A percentile compares a stretch with the other conserved stretches of the same genome.
These are phyloP conservation scores for Cryptosporidium felis DNA, from an alignment of 169 alveolate species.

Conservation along the genomic window DNA sequence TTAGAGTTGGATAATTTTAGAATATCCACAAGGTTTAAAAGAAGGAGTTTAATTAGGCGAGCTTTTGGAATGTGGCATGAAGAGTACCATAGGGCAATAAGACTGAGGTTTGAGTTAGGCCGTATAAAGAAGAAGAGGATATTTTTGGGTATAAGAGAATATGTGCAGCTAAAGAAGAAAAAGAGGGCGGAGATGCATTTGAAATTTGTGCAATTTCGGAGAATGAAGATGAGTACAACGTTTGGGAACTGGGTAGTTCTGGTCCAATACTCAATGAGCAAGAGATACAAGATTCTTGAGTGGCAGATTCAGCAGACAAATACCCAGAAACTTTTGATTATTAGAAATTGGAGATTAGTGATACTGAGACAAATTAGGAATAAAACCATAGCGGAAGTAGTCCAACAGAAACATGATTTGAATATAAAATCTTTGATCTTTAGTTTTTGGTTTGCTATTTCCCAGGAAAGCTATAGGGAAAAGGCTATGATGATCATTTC, in stretches of 20 bases:
- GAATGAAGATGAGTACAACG: neutral
- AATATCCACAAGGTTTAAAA: neutral
- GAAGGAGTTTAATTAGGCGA: neutral
- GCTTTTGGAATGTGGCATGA: neutral
- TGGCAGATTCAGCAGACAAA: slow-evolving; percentile 23
- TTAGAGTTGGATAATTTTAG: neutral
- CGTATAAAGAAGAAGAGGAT: neutral
- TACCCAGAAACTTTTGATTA: neutral
- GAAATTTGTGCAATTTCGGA: neutral
- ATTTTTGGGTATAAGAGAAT: neutral
- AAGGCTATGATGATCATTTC: slow-evolving; percentile 27
- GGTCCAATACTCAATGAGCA: slow-evolving; percentile 39
- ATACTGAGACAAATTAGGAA: neutral
- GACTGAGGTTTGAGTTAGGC: neutral
- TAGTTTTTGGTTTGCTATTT: neutral
- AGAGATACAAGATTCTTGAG: slow-evolving; percentile 42
- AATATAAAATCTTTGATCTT: neutral
- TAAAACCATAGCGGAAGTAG: neutral
- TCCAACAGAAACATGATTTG: neutral
- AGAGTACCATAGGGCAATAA: neutral
- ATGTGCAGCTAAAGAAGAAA: neutral
- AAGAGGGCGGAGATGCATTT: neutral
- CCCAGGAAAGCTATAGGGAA: slow-evolving; percentile 46
- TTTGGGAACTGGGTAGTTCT: slow-evolving; percentile 29
- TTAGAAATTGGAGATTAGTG: neutral